Conservation (phyloP, 2,329 filamentous ascomycete species). For the Helicocarpus griseus region DNA sequence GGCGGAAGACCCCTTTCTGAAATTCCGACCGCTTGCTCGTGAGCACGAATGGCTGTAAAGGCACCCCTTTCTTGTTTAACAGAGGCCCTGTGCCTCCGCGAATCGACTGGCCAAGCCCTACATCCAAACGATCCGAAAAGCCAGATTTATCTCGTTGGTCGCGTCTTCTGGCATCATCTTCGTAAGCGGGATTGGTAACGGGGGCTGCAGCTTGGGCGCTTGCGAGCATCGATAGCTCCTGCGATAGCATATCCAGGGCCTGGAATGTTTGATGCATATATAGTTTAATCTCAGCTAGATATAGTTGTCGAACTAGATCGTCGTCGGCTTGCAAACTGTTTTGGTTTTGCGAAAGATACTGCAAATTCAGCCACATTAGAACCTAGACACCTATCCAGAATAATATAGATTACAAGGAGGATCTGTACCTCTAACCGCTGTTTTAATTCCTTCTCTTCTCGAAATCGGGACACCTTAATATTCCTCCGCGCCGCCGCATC, state of each 20-base stretch:
- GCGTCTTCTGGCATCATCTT: slow-evolving; percentile 34
- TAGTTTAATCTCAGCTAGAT: slow-evolving; percentile 65
- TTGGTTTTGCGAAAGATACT: slow-evolving; percentile 53
- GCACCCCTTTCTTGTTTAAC: slow-evolving; percentile 68
- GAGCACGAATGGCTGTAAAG: slow-evolving; percentile 82
- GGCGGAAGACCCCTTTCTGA: slow-evolving; percentile 71
- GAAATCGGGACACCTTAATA: slow-evolving; percentile 77
- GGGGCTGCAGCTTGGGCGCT: slow-evolving; percentile 50
- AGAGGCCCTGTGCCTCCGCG: slow-evolving; percentile 53
- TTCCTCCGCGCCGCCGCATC: slow-evolving; percentile 64
- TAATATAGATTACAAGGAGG: background rate
- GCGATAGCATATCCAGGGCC: slow-evolving; percentile 73
- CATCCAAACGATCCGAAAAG: slow-evolving; percentile 70
- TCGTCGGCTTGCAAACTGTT: slow-evolving; percentile 64
- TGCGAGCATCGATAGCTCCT: slow-evolving; percentile 74
- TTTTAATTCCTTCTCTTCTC: slow-evolving; percentile 75
- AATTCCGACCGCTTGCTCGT: slow-evolving; percentile 67
- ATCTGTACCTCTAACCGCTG: slow-evolving; percentile 60
- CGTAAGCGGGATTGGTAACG: slow-evolving; percentile 22
- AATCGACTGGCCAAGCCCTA: slow-evolving; percentile 38
- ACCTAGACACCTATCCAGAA: background rate
- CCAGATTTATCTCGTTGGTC: slow-evolving; percentile 40
- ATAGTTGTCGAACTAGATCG: slow-evolving; percentile 66
- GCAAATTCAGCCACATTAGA: slow-evolving; percentile 15
- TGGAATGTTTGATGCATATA: slow-evolving; percentile 74